These are phyloP conservation scores for Solanum medicagineum DNA, from an alignment of 257 asterid species.

Conservation along the genomic window DNA sequence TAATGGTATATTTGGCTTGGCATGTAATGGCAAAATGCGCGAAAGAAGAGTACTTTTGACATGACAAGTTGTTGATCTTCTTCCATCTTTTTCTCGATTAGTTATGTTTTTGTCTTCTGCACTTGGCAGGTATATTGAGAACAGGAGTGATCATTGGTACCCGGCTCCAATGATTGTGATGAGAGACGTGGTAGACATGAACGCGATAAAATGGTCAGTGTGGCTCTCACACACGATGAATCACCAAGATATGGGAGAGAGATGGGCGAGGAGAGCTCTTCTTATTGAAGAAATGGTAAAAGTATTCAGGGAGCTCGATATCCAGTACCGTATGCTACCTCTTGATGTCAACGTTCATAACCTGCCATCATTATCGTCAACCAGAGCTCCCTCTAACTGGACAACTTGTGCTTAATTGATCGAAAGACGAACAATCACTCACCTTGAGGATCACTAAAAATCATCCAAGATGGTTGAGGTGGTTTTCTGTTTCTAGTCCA, in stretches of 20 bases:
- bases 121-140: constrained; percentile 48
- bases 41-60: not conserved
- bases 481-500: not conserved
- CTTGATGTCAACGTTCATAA: constrained; percentile 57
- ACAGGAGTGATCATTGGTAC: constrained; percentile 68
- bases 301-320: constrained; percentile 60
- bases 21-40: not conserved
- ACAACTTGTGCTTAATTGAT: constrained; percentile 5
- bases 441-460: not conserved
- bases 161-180: constrained; percentile 58
- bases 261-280: constrained; percentile 59
- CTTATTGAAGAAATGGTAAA: constrained; percentile 74
- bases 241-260: constrained; percentile 84
- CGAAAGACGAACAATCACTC: not conserved
- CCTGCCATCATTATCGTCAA: constrained; percentile 44
- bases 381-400: constrained; percentile 72
- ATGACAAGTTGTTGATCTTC: not conserved
- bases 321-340: constrained; percentile 73
- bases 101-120: not conserved
- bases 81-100: not conserved
- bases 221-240: constrained; percentile 80
- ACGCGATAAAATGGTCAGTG: constrained; percentile 59
- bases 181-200: constrained; percentile 84
- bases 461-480: not conserved
- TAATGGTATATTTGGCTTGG: not conserved